Conservation (phyloP, 306 rosid genomes). For the Cyclanthera cordifolia region DNA sequence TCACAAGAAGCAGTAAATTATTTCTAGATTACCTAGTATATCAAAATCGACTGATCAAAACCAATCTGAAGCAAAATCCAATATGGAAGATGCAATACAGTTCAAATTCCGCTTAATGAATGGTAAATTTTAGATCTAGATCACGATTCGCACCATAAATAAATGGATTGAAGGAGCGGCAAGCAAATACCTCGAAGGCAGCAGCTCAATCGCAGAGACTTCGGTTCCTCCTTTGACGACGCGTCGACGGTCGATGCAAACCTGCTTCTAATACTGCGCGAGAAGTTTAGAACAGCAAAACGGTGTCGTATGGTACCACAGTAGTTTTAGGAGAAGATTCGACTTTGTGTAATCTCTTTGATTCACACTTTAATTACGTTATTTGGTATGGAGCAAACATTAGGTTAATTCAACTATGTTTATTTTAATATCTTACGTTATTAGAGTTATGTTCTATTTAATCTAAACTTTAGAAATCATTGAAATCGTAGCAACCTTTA, state of each 20-base stretch:
- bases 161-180: not conserved
- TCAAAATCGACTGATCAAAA: not conserved
- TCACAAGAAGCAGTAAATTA: not conserved
- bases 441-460: no score
- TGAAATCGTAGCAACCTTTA: no score
- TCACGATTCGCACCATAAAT: not conserved
- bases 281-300: not conserved
- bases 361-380: no score
- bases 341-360: no score
- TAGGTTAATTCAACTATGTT: no score
- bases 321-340: no score
- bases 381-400: no score
- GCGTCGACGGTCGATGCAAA: not conserved
- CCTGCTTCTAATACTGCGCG: not conserved
- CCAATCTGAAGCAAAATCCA: not conserved
- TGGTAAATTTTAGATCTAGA: not conserved
- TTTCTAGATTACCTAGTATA: not conserved
- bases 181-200: conserved; percentile 5
- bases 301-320: not conserved
- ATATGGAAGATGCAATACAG: not conserved
- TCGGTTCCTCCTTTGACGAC: not conserved
- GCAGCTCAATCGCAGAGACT: conserved; percentile 2
- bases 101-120: not conserved
- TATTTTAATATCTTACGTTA: no score
- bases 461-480: no score